Evolutionary conservation across 1,284 basidiomycete species (phyloP), one percentile per base, ranked within the genome.

Genomic region (Xerocomus minutiporus): DNA sequence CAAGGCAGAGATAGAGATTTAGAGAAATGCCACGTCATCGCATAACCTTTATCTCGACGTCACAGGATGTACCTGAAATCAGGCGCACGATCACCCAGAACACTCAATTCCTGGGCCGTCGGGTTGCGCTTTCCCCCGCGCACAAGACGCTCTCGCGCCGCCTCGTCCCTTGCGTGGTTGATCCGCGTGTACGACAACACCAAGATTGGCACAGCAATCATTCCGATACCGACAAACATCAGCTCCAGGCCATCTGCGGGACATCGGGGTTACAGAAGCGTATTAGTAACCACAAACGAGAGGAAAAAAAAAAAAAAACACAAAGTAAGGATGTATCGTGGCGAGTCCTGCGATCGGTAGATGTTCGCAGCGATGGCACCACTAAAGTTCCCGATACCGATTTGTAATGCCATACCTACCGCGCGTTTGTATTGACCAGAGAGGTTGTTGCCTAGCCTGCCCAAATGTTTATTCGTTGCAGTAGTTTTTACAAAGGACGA

Each of bases 171-270:
- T 46, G 66, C 65, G 4, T 61, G 64, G 64, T 89, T 89, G 61
- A 83, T 82, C 17, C 76, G 72, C 35, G 51, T 73, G 61, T 88
- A 86, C 2, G 71, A 53, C 6, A 79, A 47, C 0, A 82, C 76
- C 20, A 78, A 72, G 17, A 78, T 63, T 0, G 81, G 79, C 0
- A 81, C 61, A 43, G 62, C 61, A 35, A 86, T 72, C 58, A 85
- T 71, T 0, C 86, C 85, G 40, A 88, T 79, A 3, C 76, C 78
- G 29, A 86, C 74, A 54, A 88, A 84, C 75, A 84, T 84, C 32
- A 88, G 65, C 62, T 84, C 82, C n/a, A 85, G 54, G 2, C 71
- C 82, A 61, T 86, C 84, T 86, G 26, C 44, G 20, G 20, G 20
- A 36, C 9, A 38, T 8, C 12, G 12, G 5, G 34, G 8, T 17